A percentile compares a stretch with the other conserved stretches of the same genome.
Conservation (phyloP, 2,329 filamentous ascomycete genomes). For the Alternaria postmessia region DNA sequence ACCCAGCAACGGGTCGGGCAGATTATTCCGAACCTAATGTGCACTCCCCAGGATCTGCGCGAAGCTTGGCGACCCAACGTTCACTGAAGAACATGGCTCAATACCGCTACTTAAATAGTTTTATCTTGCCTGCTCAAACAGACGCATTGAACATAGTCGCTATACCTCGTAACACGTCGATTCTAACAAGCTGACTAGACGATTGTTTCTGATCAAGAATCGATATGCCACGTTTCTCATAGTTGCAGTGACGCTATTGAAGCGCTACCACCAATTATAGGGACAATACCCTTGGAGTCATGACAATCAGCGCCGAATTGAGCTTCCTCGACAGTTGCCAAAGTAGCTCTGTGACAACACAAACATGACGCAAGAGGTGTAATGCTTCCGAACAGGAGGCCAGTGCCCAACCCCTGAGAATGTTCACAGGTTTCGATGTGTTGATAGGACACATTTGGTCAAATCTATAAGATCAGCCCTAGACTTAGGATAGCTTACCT, state of each 20-base stretch:
- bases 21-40: too few relatives aligned
- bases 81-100: too few relatives aligned
- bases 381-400: neutral
- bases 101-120: too few relatives aligned
- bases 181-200: neutral
- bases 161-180: neutral
- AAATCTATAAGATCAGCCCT: too few relatives aligned
- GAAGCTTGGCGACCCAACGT: too few relatives aligned
- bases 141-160: neutral
- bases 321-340: neutral
- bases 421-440: neutral
- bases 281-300: neutral
- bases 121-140: neutral
- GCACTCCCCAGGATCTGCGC: too few relatives aligned
- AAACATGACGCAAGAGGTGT: neutral
- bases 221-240: neutral
- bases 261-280: neutral
- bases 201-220: neutral
- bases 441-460: neutral
- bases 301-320: neutral
- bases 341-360: neutral
- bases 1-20: too few relatives aligned
- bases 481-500: too few relatives aligned
- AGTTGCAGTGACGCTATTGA: neutral
- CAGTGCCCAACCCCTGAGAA: neutral